Evolutionary conservation across 2,329 filamentous ascomycete genomes (phyloP).

Genomic region (Apiospora koreana): DNA sequence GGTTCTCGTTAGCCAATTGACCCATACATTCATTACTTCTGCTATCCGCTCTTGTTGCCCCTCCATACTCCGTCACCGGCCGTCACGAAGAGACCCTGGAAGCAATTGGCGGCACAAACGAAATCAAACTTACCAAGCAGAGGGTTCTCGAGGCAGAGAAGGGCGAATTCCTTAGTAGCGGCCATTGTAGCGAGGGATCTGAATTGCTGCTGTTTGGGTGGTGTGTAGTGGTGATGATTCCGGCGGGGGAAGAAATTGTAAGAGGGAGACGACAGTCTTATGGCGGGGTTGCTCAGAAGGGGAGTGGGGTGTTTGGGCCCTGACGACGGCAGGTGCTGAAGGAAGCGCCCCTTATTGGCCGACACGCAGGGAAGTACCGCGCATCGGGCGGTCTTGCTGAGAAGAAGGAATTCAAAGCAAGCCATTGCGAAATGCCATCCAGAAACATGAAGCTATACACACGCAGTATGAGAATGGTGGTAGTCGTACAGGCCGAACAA

Average conservation of each 20-base stretch:
- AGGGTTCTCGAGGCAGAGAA: constrained; percentile 95
- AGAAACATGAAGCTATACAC: neutral
- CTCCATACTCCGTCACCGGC: neutral
- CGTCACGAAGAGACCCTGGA: neutral
- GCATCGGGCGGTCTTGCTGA: constrained; percentile 1
- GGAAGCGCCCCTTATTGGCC: neutral
- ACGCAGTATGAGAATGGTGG: neutral
- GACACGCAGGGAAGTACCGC: neutral
- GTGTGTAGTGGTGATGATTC: constrained; percentile 19
- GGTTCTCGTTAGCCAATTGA: neutral
- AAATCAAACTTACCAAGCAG: constrained; percentile 70
- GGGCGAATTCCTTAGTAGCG: constrained; percentile 75
- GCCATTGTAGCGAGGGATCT: constrained; percentile 59
- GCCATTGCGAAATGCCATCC: neutral
- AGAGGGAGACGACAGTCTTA: constrained; percentile 18
- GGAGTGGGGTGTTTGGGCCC: constrained; percentile 14
- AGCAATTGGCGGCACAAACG: constrained; percentile 10
- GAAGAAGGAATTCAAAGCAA: neutral
- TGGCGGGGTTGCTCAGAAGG: constrained; percentile 29
- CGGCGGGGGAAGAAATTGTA: constrained; percentile 35
- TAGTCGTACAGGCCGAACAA: neutral
- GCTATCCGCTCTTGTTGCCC: neutral
- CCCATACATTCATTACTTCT: too few relatives aligned
- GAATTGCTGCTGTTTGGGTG: constrained; percentile 16
- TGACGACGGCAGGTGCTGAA: neutral